Base-by-base conservation (phyloP, 345 rosid genomes). In the Balakata baccata region DNA sequence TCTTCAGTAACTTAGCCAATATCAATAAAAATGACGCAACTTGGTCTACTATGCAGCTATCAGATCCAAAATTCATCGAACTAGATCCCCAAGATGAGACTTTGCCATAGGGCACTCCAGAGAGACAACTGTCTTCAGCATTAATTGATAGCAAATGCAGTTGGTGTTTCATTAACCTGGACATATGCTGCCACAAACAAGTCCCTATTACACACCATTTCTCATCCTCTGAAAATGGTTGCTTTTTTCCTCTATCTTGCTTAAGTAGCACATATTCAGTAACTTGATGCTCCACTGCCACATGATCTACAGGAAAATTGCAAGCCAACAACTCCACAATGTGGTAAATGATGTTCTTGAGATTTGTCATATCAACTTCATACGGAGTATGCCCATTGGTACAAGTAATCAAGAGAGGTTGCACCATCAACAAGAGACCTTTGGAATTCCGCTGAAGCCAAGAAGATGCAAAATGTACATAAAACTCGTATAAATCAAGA, bases 111-210 rank as follows among this genome's bases (percentile, higher is more conserved):
- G 85, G 66, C 72, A 77, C 59, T 74, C 78, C 78, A 61, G 83
- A 78, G 67, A 78, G 74, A 66, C 70, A 68, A 77, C 64, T 46
- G 47, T 85, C 87, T 76, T 84, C 84, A 76, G 72, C 81, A 50
- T 76, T 71, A 73, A 80, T 60, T 57, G 81, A 85, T 23, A 74
- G 37, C 45, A 74, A 78, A 72, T 74, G 78, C 81, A 91, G 79
- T 81, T 90, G 89, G 81, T 83, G 87, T 67, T 86, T 82, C 83
- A 78, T 74, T 66, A 94, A 85, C 72, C 84, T 88, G 67, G 74
- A 84, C 77, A 91, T 77, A 78, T 90, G 96, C 79, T 83, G 87
- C 97, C 98, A 94, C 76, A 90, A 75, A 81, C 92, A 89, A 69
- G 78, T 83, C 70, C 88, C 92, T 54, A 88, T 77, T 37, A 88